These are phyloP conservation scores for Salix caprea DNA, from an alignment of 345 rosid genomes.

Conservation along the genomic window DNA sequence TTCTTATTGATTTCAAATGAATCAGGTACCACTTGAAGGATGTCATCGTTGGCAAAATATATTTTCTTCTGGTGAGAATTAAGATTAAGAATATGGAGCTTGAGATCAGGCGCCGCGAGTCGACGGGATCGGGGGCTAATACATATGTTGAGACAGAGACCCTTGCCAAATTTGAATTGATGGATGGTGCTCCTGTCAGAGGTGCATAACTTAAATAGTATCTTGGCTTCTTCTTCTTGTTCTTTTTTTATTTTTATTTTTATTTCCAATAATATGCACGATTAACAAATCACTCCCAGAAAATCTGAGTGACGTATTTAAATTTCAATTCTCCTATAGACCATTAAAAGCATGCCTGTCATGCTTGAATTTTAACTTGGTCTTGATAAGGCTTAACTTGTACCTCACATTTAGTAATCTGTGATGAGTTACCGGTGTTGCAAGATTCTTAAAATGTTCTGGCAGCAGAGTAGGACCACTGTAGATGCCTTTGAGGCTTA, in stretches of 20 bases:
- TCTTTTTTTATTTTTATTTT: too few species aligned
- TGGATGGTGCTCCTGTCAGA: slow-evolving; percentile 99
- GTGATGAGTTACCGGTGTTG: neutral
- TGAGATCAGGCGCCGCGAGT: slow-evolving; percentile 93
- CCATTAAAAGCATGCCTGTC: neutral
- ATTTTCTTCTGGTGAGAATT: slow-evolving; percentile 95
- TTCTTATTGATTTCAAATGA: neutral
- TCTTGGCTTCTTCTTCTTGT: too few species aligned
- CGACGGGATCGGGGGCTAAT: slow-evolving; percentile 92
- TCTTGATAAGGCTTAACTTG: neutral
- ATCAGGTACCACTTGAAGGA: slow-evolving; percentile 93
- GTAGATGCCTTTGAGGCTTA: neutral
- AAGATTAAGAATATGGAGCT: slow-evolving; percentile 99
- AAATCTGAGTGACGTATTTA: neutral
- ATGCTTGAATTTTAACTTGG: neutral
- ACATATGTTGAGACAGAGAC: slow-evolving; percentile 99
- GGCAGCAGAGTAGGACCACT: neutral
- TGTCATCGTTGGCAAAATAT: slow-evolving; percentile 92
- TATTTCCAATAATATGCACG: neutral
- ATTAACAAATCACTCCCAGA: neutral
- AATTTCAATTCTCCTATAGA: neutral
- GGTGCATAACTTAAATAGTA: slow-evolving; percentile 35
- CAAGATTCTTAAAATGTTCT: neutral
- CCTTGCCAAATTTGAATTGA: slow-evolving; percentile 89
- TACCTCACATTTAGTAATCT: neutral